Base-by-base conservation (phyloP, 148 eudicot genomes). In the Amaranthus palmeri region DNA sequence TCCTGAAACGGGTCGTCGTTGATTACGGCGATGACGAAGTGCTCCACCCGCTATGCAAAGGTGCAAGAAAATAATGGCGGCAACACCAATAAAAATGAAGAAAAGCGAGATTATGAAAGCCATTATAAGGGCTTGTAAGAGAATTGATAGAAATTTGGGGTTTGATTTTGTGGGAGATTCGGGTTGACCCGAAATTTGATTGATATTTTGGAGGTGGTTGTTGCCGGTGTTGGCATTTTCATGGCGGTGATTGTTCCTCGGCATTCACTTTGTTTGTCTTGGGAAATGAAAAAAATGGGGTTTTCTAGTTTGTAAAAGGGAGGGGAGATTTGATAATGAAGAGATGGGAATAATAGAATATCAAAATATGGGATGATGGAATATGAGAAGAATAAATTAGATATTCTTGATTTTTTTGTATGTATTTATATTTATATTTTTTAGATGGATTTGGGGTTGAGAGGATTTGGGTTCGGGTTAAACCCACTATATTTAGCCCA, bases 11-110 rank as follows among this genome's bases (percentile, higher is more conserved):
- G 77, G 82, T 25, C 72, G 82, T 10, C 68, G 82, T 52, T 58
- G 68, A 57, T 52, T 44, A 25, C 67, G 72, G 0, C 84, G 70
- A 49, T 81, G 79, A 14, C 68, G 81, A 13, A 82, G 79, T 3
- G 79, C 81, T 44, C 79, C 81, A 49, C 79, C 79, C 57, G 72
- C 79, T 66, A 81, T 65, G 60, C 84, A 81, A n/a, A 78, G 78
- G 47, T 81, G 84, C 45, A 78, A 10, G 64, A 81, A 75, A 10
- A 81, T 78, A 17, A 81, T 71, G 45, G 84, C 79, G 25, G 81
- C 81, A 40, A 77, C 76, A 1, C 81, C 81, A 7, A 77, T 17
- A 61, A 77, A 81, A 52, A 78, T 62, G 59, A 74, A 66, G 69
- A 82, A 82, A 49, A 82, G 74, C 8, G 84, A 82, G 49, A 78